Percentiles rank a stretch among this genome's conserved stretches.
phyloP scores from a whole-genome alignment of 2,329 filamentous ascomycete species.

The Xylariales sp. region DNA sequence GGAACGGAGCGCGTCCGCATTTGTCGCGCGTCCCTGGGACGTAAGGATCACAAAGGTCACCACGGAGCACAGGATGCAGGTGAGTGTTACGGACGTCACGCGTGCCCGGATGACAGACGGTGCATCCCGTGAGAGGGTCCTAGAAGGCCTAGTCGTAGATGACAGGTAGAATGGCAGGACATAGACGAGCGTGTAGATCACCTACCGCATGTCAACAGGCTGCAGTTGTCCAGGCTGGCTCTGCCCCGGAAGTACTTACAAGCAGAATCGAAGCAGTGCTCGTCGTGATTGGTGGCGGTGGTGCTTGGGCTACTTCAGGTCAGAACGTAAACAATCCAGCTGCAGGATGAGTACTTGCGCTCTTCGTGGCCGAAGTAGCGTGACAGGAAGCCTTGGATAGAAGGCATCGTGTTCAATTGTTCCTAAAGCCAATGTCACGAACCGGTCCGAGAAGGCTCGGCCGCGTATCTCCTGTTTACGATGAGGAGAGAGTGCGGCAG shows the following conservation, averaged over 20 bases:
- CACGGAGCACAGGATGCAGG: constrained; percentile 64
- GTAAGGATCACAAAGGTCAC: constrained; percentile 64
- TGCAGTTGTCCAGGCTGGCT: background rate
- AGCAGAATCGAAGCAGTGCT: constrained; percentile 30
- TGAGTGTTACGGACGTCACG: constrained; percentile 72
- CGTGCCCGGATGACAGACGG: constrained; percentile 85
- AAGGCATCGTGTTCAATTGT: constrained; percentile 20
- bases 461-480: background rate
- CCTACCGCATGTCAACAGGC: constrained; percentile 35
- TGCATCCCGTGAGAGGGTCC: constrained; percentile 75
- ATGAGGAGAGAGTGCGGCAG: constrained; percentile 1
- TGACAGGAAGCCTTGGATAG: constrained; percentile 21
- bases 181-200: constrained; percentile 82
- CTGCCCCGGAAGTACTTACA: constrained; percentile 21
- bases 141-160: constrained; percentile 71
- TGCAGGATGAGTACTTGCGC: constrained; percentile 17
- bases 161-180: constrained; percentile 89
- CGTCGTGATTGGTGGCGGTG: constrained; percentile 37
- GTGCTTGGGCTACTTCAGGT: constrained; percentile 24
- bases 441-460: constrained; percentile 6
- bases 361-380: constrained; percentile 25
- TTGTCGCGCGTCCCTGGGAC: constrained; percentile 42
- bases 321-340: constrained; percentile 12
- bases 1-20: constrained; percentile 56
- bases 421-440: constrained; percentile 5